Evolutionary conservation across 345 rosid genomes (phyloP).

Genomic region (Linum tenue): DNA sequence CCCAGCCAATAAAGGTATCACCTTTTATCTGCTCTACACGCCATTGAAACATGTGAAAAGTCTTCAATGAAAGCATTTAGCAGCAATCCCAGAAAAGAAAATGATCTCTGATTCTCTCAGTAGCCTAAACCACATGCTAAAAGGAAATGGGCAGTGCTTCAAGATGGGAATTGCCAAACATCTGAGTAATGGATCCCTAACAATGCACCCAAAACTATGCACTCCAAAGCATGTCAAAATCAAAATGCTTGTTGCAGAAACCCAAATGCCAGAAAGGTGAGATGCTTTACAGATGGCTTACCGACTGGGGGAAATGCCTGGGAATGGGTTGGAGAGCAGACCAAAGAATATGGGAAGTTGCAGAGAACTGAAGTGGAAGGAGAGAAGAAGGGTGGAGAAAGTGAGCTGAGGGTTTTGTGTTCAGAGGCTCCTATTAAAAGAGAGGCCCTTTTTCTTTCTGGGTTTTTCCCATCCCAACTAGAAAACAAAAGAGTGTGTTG

Average conservation of each 20-base stretch:
- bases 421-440: no score
- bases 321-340: slow-evolving; percentile 19
- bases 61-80: no score
- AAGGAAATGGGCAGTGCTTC: background rate
- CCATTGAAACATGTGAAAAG: no score
- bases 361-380: background rate
- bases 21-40: no score
- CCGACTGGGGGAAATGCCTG: slow-evolving; percentile 18
- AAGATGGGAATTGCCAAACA: background rate
- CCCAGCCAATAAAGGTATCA: no score
- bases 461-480: slow-evolving; percentile 9
- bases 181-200: background rate
- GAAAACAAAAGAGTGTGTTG: slow-evolving; percentile 19
- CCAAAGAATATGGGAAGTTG: slow-evolving; percentile 9
- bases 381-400: slow-evolving; percentile 11
- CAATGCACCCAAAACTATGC: background rate
- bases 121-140: background rate
- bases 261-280: background rate
- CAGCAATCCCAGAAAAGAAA: no score
- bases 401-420: background rate
- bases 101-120: no score
- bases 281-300: background rate
- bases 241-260: background rate
- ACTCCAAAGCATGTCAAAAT: background rate
- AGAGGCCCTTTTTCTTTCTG: background rate